Base-by-base conservation (phyloP, 2,329 filamentous ascomycete genomes). In the Penicillium sp. region DNA sequence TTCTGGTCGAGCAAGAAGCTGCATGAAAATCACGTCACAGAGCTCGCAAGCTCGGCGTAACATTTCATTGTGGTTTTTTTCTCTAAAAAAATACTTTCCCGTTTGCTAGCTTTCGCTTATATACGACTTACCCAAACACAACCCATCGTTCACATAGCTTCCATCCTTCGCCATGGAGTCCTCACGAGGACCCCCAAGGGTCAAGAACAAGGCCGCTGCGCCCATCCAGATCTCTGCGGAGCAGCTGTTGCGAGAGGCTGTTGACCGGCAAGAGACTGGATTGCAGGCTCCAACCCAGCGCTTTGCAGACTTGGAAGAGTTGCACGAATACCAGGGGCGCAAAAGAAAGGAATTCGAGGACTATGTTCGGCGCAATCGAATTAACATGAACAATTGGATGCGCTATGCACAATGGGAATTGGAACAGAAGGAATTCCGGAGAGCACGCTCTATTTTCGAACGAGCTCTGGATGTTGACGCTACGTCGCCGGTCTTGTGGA, bases 371-470 rank as follows among this genome's bases (percentile, higher is more conserved):
- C 89, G 94, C 62, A 97, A 97, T 71, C 80, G 93, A 68, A 83
- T 97, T 71, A 96, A 95, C 69, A 91, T 97, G 82, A 96, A 96
- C 80, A 97, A 97, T 75, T 99, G 94, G 94, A 91, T 94, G 82
- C 89, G 92, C 68, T 99, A 99, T 80, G 93, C 94, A 56, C 85
- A 90, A 65, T 99, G 92, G 90, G 94, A 99, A 78, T 82, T 97
- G 59, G 93, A 99, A 72, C 94, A 99, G 77, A 97, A 97, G 75
- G 94, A 99, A 77, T 97, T 90, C 74, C 86, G 88, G 55, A 88
- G 94, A 55, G 94, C 94, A 28, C 83, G 94, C 43, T 95, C 89
- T 51, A 87, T 99, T 68, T 99, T 97, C 66, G 94, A 99, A 78
- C 85, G 94, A 65, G 93, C 93, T 50, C 81, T 99, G 64, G 94